phyloP scores from a whole-genome alignment of 306 rosid genomes.

The Pachyrhizus erosus region DNA sequence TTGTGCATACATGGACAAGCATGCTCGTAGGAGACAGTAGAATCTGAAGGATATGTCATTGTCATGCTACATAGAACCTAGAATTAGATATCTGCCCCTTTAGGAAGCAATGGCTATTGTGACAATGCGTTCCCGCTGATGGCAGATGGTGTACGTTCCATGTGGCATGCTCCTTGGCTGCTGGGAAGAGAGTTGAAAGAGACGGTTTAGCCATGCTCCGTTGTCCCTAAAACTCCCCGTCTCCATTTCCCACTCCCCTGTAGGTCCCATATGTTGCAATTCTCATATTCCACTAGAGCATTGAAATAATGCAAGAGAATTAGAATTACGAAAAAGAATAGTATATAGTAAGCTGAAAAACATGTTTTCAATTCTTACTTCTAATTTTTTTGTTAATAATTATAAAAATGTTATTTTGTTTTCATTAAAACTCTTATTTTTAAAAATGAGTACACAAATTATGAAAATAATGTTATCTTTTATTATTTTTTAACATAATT shows the following conservation, averaged over 20 bases:
- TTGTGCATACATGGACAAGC: neutral
- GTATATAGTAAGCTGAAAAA: neutral
- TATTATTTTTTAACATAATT: neutral
- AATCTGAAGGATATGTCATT: slow-evolving; percentile 21
- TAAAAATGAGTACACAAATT: neutral
- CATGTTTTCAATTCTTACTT: neutral
- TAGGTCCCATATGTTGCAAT: slow-evolving; percentile 47
- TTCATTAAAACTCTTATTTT: neutral
- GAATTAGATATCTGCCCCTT: slow-evolving; percentile 33
- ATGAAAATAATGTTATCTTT: neutral
- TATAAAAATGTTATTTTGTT: neutral
- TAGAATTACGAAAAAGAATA: neutral
- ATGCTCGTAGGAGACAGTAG: slow-evolving; percentile 26
- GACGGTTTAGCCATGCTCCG: slow-evolving; percentile 72
- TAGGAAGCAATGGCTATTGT: slow-evolving; percentile 26
- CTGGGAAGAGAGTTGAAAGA: slow-evolving; percentile 47
- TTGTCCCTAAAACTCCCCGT: slow-evolving; percentile 53
- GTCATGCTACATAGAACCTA: slow-evolving; percentile 29
- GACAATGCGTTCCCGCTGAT: slow-evolving; percentile 21
- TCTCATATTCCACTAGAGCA: neutral
- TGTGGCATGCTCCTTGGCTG: slow-evolving; percentile 55
- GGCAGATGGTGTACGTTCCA: slow-evolving; percentile 60
- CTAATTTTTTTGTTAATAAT: neutral
- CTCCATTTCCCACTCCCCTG: slow-evolving; percentile 58
- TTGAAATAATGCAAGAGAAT: neutral